phyloP scores from a whole-genome alignment of 2,329 filamentous ascomycete species.

The Amauroascus niger region DNA sequence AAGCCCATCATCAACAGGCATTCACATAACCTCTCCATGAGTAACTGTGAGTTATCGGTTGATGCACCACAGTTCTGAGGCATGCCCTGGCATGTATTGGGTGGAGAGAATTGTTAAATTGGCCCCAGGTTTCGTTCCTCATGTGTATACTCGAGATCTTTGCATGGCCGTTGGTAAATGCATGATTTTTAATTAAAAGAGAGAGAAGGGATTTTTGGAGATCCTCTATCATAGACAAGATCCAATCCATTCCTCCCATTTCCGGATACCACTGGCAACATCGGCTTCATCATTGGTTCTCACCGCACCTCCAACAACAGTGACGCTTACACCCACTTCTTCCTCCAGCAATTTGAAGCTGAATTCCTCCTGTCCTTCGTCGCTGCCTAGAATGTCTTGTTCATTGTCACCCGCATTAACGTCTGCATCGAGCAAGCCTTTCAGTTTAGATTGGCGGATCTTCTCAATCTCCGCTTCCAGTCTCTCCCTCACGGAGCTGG shows the following conservation, averaged over 20 bases:
- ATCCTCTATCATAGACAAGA: conserved; percentile 50
- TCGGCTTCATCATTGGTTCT: conserved; percentile 47
- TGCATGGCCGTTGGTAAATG: neutral
- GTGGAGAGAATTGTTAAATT: neutral
- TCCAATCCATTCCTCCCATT: conserved; percentile 88
- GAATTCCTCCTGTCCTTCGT: conserved; percentile 68
- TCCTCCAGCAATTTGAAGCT: conserved; percentile 73
- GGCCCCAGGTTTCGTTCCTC: too few relatives aligned
- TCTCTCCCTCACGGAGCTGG: conserved; percentile 60
- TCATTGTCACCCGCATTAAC: conserved; percentile 53
- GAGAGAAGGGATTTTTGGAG: neutral
- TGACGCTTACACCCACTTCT: conserved; percentile 62
- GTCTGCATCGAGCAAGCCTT: conserved; percentile 72
- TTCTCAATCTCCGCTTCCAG: conserved; percentile 74
- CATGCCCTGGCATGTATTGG: neutral
- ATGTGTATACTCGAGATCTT: neutral
- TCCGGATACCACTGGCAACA: conserved; percentile 60
- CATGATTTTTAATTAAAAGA: neutral
- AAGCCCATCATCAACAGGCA: too few relatives aligned
- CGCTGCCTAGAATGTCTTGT: conserved; percentile 74
- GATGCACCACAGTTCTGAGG: too few relatives aligned
- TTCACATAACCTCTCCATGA: too few relatives aligned
- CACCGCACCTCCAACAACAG: conserved; percentile 59
- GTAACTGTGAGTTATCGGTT: too few relatives aligned
- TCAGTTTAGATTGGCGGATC: conserved; percentile 65